Evolutionary conservation across 441 rosid species (phyloP).

Genomic region (Pelargonium myrrhifolium): DNA sequence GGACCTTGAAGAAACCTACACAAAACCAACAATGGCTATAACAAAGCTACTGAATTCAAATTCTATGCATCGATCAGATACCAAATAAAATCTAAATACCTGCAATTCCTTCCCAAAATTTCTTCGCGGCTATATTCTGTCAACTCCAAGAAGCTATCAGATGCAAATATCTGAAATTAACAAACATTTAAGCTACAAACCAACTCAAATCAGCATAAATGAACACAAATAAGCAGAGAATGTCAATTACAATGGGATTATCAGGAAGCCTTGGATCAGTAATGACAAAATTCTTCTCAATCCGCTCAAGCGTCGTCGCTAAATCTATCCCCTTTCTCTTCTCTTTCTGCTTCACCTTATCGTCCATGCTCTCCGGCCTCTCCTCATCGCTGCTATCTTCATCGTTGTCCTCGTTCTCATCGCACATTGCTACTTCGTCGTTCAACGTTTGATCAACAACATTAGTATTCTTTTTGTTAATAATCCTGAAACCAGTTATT

Average conservation of each 20-base stretch:
- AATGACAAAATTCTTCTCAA: constrained; percentile 95
- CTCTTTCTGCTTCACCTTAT: constrained; percentile 72
- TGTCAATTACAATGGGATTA: constrained; percentile 86
- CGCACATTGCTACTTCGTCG: constrained; percentile 30
- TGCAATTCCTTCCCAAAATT: constrained; percentile 93
- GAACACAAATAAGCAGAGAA: too few relatives aligned
- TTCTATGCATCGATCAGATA: neutral
- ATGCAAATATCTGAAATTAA: constrained; percentile 80
- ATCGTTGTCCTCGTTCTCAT: constrained; percentile 33
- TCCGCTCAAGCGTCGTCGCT: constrained; percentile 96
- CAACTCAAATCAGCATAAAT: too few relatives aligned
- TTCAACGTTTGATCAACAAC: too few relatives aligned
- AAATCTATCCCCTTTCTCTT: constrained; percentile 98
- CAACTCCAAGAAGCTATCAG: constrained; percentile 96
- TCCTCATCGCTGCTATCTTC: constrained; percentile 45
- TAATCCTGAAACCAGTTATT: neutral
- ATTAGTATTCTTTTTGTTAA: neutral
- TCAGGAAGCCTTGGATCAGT: constrained; percentile 98
- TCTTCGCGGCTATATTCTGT: constrained; percentile 98
- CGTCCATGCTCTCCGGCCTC: constrained; percentile 47
- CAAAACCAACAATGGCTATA: neutral
- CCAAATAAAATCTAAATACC: constrained; percentile 32
- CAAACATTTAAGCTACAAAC: neutral
- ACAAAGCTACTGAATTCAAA: neutral
- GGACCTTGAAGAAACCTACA: constrained; percentile 94